phyloP scores from a whole-genome alignment of 2,329 filamentous ascomycete genomes.

The Metarhizium anisopliae region DNA sequence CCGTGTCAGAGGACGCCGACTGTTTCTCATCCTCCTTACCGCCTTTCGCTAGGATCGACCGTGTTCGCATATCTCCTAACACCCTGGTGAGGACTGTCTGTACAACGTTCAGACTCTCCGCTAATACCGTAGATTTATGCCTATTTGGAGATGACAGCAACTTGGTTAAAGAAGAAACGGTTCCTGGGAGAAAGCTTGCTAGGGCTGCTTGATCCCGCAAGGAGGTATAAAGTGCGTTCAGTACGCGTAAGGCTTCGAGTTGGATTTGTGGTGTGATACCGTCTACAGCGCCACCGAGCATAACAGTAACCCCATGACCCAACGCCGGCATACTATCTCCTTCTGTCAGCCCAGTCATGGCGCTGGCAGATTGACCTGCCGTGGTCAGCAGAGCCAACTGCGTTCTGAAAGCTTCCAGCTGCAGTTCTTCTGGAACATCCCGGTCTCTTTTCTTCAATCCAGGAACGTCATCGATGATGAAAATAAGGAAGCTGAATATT shows the following conservation, averaged over 20 bases:
- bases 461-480: slow-evolving; percentile 68
- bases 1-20: slow-evolving; percentile 12
- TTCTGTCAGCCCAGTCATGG: slow-evolving; percentile 41
- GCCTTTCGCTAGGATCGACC: slow-evolving; percentile 31
- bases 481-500: slow-evolving; percentile 73
- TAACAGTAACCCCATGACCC: slow-evolving; percentile 71
- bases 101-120: slow-evolving; percentile 51
- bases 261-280: slow-evolving; percentile 61
- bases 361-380: slow-evolving; percentile 40
- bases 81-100: slow-evolving; percentile 44
- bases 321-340: slow-evolving; percentile 63
- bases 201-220: slow-evolving; percentile 66
- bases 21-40: slow-evolving; percentile 15
- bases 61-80: slow-evolving; percentile 48
- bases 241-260: slow-evolving; percentile 54
- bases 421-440: slow-evolving; percentile 62
- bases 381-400: slow-evolving; percentile 57
- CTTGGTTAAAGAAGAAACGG: slow-evolving; percentile 72
- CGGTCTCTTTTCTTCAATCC: slow-evolving; percentile 33
- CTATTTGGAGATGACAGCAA: slow-evolving; percentile 60
- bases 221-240: slow-evolving; percentile 52
- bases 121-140: slow-evolving; percentile 49
- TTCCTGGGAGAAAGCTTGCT: slow-evolving; percentile 80
- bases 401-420: slow-evolving; percentile 60
- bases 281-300: slow-evolving; percentile 64